Conservation (phyloP, 176 grass and related monocot species). For the Tillandsia fasciculata region DNA sequence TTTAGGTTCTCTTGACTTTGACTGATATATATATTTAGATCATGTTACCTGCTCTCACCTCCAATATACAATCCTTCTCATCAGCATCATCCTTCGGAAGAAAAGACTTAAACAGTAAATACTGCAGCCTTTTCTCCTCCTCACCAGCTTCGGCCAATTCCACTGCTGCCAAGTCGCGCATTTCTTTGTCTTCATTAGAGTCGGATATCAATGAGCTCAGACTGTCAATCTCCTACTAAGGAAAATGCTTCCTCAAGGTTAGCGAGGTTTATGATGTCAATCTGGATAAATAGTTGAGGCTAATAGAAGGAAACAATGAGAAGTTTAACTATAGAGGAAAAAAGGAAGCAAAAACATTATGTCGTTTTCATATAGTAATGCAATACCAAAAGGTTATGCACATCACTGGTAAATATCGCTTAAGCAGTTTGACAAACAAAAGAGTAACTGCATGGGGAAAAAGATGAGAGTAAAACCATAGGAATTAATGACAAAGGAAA, state of each 20-base stretch:
- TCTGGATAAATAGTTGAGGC: not conserved
- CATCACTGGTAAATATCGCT: too few species aligned
- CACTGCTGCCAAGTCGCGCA: constrained; percentile 65
- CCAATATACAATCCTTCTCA: constrained; percentile 73
- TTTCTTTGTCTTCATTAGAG: constrained; percentile 56
- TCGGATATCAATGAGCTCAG: constrained; percentile 54
- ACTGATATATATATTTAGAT: constrained; percentile 4
- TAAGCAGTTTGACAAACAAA: too few species aligned
- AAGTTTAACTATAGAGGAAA: too few species aligned
- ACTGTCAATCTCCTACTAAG: constrained; percentile 52
- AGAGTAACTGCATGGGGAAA: too few species aligned
- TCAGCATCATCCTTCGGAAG: constrained; percentile 96
- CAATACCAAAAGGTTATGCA: too few species aligned
- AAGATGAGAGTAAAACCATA: too few species aligned
- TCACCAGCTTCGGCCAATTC: constrained; percentile 50
- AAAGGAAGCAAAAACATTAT: not conserved
- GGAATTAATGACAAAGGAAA: too few species aligned
- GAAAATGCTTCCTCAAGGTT: not conserved
- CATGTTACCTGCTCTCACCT: constrained; percentile 74
- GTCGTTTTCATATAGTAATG: not conserved
- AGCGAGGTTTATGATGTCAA: not conserved
- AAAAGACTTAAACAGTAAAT: constrained; percentile 44
- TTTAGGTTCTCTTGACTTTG: not conserved
- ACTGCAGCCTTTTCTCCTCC: constrained; percentile 45
- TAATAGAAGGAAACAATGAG: not conserved